Conservation (phyloP, 176 grass and related monocot species). For the Cocos nucifera region DNA sequence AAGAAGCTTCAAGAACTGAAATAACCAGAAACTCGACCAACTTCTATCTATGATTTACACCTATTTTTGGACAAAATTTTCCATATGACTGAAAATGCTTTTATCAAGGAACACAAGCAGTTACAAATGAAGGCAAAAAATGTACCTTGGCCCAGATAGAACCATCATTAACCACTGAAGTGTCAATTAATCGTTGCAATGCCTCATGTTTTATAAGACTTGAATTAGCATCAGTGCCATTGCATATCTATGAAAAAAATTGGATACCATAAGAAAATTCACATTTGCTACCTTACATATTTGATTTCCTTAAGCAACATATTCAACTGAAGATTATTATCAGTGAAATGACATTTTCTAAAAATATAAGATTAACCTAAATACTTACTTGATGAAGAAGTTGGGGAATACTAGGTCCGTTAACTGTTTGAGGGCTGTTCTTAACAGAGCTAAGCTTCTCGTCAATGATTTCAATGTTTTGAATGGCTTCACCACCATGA, state of each 20-base stretch:
- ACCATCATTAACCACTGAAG: constrained; percentile 52
- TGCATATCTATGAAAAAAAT: constrained; percentile 53
- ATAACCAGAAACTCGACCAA: too few relatives aligned
- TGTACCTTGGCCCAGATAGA: constrained; percentile 95
- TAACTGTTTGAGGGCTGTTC: constrained; percentile 39
- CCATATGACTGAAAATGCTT: too few relatives aligned
- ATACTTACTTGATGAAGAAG: constrained; percentile 75
- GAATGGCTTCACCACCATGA: constrained; percentile 28
- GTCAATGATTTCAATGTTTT: constrained; percentile 19
- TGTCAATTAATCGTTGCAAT: constrained; percentile 78
- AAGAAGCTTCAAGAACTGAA: too few relatives aligned
- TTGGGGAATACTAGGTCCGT: constrained; percentile 67
- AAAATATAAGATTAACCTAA: constrained; percentile 13
- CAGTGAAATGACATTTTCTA: too few relatives aligned
- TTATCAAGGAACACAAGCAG: too few relatives aligned
- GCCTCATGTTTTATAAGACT: constrained; percentile 55
- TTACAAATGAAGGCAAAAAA: too few relatives aligned
- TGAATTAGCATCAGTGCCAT: constrained; percentile 49
- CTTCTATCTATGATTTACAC: too few relatives aligned
- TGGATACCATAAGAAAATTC: not conserved
- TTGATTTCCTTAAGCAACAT: too few relatives aligned
- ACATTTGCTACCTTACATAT: too few relatives aligned
- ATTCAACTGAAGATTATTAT: too few relatives aligned
- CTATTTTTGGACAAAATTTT: too few relatives aligned
- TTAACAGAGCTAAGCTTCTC: constrained; percentile 44